Base-by-base conservation (phyloP, 495 filamentous ascomycete genomes). In the Parachaetomium inaequale region DNA sequence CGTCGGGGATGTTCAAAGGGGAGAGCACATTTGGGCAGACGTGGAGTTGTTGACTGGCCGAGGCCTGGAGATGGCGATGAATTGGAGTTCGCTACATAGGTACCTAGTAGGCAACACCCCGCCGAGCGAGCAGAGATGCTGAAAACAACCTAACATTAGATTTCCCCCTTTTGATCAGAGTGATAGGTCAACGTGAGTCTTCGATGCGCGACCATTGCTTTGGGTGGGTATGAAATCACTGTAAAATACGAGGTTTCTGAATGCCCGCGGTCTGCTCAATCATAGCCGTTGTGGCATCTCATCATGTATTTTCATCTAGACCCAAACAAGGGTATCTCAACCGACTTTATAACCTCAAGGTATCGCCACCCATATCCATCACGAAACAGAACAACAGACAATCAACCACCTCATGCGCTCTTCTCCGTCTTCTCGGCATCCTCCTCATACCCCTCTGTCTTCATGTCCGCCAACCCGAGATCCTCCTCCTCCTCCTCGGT, bases 401-500 rank as follows among this genome's bases (percentile, higher is more conserved):
- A 11, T n/a, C n/a, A n/a, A n/a, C n/a, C n/a, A n/a, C n/a, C 7
- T 42, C 43, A 62, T 28, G 36, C 31, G 14, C 26, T 54, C 28
- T 53, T 51, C 50, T 34, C 15, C 15, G 14, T 15, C 14, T 0
- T 51, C 47, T 52, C 15, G 12, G 56, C 61, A 34, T 75, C 84
- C 47, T 84, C 78, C 69, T 88, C 91, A 76, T 97, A 97, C 0
- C 85, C 86, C 70, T 96, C 91, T 0, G 87, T 88, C 80, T 92
- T 95, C 86, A 98, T 98, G 69, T 98, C 93, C 43, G 74, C 84
- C 65, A 98, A 76, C 0, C 94, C 94, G 23, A 98, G 78, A 36
- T 96, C 88, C 65, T 98, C 95, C 72, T 94, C 87, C 72, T 98
- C 95, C 73, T 96, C 87, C 0, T 86, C 85, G 1, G 92, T 95